Percentiles rank a stretch among this genome's conserved stretches.
Evolutionary conservation across 2,329 filamentous ascomycete species (phyloP).

Genomic region (Balansia obtecta): DNA sequence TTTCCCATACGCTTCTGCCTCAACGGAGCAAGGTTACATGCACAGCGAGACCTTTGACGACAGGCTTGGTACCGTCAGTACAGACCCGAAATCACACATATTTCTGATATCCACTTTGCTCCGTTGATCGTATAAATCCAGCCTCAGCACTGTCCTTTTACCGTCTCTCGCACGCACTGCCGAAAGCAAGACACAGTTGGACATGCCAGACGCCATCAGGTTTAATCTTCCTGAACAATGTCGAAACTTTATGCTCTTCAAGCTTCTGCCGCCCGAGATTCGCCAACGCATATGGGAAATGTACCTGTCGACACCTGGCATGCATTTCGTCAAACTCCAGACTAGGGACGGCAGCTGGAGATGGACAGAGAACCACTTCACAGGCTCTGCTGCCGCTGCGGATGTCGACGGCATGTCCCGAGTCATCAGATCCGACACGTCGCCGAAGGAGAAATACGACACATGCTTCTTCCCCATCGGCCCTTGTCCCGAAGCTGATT

Average conservation of each 20-base stretch:
- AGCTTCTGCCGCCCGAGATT: conserved; percentile 21
- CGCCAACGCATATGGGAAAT: conserved; percentile 23
- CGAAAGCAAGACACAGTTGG: no score
- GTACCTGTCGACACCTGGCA: conserved; percentile 19
- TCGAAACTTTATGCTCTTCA: conserved; percentile 19
- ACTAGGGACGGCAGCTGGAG: conserved; percentile 11
- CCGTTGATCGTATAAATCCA: neutral
- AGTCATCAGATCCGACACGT: conserved; percentile 15
- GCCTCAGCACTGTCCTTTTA: no score
- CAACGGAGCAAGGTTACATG: no score
- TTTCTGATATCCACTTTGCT: no score
- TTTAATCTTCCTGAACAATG: conserved; percentile 20
- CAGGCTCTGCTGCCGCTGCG: neutral
- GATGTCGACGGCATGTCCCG: conserved; percentile 10
- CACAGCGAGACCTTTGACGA: no score
- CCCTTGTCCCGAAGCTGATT: conserved; percentile 14
- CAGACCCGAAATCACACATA: no score
- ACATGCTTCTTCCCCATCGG: conserved; percentile 13
- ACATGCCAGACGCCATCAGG: conserved; percentile 5
- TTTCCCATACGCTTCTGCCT: no score
- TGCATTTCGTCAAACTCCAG: conserved; percentile 22
- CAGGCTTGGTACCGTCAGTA: no score
- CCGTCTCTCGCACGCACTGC: no score
- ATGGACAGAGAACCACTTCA: conserved; percentile 10
- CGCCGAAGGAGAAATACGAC: conserved; percentile 9